phyloP scores from a whole-genome alignment of 352 stramenopile species.

The Peronospora destructor region DNA sequence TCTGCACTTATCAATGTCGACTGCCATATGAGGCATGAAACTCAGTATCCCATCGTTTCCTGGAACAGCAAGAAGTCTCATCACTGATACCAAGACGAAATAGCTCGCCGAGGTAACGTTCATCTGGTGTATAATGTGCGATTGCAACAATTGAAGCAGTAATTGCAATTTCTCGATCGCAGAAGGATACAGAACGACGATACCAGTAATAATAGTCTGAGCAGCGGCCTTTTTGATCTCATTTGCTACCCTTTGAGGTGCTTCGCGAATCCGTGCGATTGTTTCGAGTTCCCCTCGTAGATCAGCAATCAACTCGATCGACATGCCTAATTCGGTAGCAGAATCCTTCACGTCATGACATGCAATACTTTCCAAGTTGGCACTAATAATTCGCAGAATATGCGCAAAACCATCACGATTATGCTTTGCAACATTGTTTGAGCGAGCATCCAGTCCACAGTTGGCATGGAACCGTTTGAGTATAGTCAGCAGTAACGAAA shows the following conservation, averaged over 20 bases:
- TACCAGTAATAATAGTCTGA: conserved; percentile 52
- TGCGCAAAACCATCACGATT: conserved; percentile 27
- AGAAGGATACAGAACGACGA: conserved; percentile 58
- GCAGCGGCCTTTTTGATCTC: conserved; percentile 53
- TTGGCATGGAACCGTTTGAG: conserved; percentile 32
- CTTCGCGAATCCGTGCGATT: conserved; percentile 33
- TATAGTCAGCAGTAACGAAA: conserved; percentile 45
- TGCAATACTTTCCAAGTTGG: conserved; percentile 61
- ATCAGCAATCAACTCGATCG: conserved; percentile 21
- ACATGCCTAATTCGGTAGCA: conserved; percentile 34
- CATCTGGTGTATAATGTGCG: conserved; percentile 32
- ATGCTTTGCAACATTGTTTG: conserved; percentile 1
- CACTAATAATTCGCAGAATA: conserved; percentile 49
- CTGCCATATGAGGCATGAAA: conserved; percentile 42
- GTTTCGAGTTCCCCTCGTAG: conserved; percentile 47
- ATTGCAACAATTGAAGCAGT: conserved; percentile 52
- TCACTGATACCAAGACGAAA: conserved; percentile 49
- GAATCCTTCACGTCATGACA: conserved; percentile 43
- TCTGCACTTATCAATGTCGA: conserved; percentile 4
- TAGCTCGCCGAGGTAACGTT: conserved; percentile 32
- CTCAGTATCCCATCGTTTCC: conserved; percentile 61
- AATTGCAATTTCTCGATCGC: conserved; percentile 58
- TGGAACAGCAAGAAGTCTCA: conserved; percentile 47
- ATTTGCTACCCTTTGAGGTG: not conserved
- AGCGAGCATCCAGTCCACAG: not conserved